Evolutionary conservation across 208 protist genomes (phyloP), one percentile per base, ranked within the genome.

Genomic region (Acanthamoeba lenticulata): DNA sequence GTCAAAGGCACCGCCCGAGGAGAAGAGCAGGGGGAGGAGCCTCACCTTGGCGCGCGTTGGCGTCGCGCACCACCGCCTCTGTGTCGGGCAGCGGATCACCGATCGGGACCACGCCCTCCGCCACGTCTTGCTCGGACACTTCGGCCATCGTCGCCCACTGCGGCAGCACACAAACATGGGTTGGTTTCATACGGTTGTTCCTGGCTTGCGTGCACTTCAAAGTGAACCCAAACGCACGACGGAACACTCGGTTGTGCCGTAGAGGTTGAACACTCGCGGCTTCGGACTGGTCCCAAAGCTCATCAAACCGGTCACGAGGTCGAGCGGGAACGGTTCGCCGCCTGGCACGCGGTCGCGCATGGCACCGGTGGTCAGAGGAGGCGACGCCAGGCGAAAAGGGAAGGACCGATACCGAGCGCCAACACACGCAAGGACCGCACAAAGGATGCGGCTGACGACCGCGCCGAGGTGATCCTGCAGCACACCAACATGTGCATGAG

Each of bases 151-250:
- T 85, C 24, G 74, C 74, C 74, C 74, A 85, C 74, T 85, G 44
- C 34, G 32, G 40, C n/a, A n/a, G n/a, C n/a, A n/a, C n/a, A n/a
- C n/a, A 77, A 77, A 38, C 15, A 77, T 40, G 34, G 27, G 27
- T 40, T 77, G 65, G 65, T 77, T n/a, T n/a, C n/a, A n/a, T n/a
- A n/a, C n/a, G n/a, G n/a, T n/a, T n/a, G n/a, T n/a, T n/a, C n/a
- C n/a, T n/a, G n/a, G n/a, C n/a, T n/a, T n/a, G n/a, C n/a, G n/a
- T n/a, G n/a, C n/a, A n/a, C n/a, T n/a, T n/a, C n/a, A n/a, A n/a
- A n/a, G n/a, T n/a, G n/a, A n/a, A n/a, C n/a, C n/a, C n/a, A n/a
- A 38, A 77, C 74, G 44, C 49, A 85, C 74, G 17, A 85, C 74
- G 17, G 74, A 85, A 19, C 74, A 85, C 44, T 85, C 74, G 24